Conservation (phyloP, 441 rosid species). For the Codiaeum variegatum region DNA sequence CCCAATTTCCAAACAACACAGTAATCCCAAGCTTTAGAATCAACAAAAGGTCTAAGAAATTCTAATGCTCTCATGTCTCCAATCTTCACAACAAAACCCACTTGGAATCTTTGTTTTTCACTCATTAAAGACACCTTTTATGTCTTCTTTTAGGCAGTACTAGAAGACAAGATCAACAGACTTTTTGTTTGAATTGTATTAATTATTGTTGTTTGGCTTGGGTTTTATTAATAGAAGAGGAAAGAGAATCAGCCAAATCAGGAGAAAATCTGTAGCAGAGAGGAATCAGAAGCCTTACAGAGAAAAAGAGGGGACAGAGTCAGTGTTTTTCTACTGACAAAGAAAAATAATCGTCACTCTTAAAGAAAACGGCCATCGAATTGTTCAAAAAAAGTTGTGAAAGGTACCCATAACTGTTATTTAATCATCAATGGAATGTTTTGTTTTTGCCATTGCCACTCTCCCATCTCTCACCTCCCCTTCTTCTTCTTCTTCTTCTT, state of each 20-base stretch:
- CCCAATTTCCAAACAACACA: constrained; percentile 79
- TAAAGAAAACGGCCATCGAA: background rate
- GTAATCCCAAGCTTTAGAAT: constrained; percentile 60
- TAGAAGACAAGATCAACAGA: background rate
- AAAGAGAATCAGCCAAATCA: constrained; percentile 21
- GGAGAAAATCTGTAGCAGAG: constrained; percentile 49
- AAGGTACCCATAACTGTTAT: constrained; percentile 1
- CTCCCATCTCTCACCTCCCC: background rate
- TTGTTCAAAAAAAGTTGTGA: background rate
- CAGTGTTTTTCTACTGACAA: constrained; percentile 11
- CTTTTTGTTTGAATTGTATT: background rate
- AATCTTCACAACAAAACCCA: background rate
- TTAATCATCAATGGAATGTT: constrained; percentile 6
- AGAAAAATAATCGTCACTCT: constrained; percentile 3
- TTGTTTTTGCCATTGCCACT: background rate
- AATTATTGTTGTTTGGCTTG: constrained; percentile 4
- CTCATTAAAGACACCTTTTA: background rate
- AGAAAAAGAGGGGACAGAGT: constrained; percentile 7
- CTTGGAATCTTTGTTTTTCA: background rate
- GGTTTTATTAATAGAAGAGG: constrained; percentile 8
- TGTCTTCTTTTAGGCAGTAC: constrained; percentile 13
- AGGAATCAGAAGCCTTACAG: constrained; percentile 39
- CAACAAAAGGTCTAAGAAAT: constrained; percentile 73
- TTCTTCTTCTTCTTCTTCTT: background rate
- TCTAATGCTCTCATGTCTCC: constrained; percentile 44